Evolutionary conservation across 2,329 filamentous ascomycete species (phyloP).

Genomic region (Fusarium oligoseptatum): DNA sequence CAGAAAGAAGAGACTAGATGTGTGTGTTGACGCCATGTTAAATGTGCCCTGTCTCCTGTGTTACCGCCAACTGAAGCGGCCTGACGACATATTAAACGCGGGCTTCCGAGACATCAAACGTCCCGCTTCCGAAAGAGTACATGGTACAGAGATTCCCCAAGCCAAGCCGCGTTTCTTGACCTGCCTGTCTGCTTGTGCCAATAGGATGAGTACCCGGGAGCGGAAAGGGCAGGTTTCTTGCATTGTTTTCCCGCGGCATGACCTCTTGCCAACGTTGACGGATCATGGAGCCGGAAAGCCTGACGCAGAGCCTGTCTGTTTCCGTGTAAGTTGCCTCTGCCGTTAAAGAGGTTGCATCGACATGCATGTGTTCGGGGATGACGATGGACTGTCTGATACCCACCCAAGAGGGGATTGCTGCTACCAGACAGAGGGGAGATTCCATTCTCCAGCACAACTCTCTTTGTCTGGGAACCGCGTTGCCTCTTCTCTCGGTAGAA

Average conservation of each 20-base stretch:
- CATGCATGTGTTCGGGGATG: not conserved
- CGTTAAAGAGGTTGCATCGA: not conserved
- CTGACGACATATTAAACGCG: not conserved
- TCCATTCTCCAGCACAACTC: too few relatives aligned
- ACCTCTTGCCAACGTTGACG: not conserved
- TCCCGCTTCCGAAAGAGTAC: not conserved
- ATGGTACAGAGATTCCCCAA: not conserved
- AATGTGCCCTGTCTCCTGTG: not conserved
- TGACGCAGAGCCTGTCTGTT: not conserved
- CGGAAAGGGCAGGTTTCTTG: not conserved
- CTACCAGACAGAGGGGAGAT: not conserved
- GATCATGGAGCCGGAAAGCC: too few relatives aligned
- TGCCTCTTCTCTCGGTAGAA: not conserved
- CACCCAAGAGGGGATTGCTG: not conserved
- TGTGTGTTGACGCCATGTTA: not conserved
- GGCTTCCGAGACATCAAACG: not conserved
- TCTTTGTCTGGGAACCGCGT: not conserved
- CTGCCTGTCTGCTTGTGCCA: not conserved
- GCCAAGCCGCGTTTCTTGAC: not conserved
- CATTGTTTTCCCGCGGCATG: not conserved
- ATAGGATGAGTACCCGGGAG: not conserved
- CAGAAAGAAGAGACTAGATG: not conserved
- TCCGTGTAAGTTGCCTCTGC: not conserved
- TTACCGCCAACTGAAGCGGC: not conserved
- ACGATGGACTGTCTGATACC: not conserved